Conservation (phyloP, 2,329 filamentous ascomycete species). For the Allantophomopsis cytisporea region DNA sequence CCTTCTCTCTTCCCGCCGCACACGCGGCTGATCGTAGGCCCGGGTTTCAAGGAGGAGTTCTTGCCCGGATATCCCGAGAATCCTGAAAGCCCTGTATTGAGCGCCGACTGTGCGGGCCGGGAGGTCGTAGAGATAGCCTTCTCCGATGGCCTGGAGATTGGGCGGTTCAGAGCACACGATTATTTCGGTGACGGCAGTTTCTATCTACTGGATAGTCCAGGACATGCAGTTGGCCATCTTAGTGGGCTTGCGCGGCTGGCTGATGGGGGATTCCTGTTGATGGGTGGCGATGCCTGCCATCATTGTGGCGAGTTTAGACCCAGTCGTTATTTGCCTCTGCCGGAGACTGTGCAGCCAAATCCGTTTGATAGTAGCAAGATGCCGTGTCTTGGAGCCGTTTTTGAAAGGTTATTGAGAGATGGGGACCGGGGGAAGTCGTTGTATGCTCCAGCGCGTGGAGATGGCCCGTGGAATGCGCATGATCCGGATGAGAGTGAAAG, state of each 20-base stretch:
- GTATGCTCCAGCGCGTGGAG: conserved; percentile 13
- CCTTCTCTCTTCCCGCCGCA: conserved; percentile 25
- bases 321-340: conserved; percentile 24
- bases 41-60: conserved; percentile 26
- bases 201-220: conserved; percentile 37
- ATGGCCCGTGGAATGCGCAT: conserved; percentile 6
- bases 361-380: conserved; percentile 18
- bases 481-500: conserved; percentile 18
- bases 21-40: conserved; percentile 30
- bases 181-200: conserved; percentile 41
- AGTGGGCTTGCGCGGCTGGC: conserved; percentile 31
- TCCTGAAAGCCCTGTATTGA: conserved; percentile 21
- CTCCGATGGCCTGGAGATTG: conserved; percentile 23
- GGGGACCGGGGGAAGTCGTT: conserved; percentile 17
- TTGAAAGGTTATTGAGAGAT: conserved; percentile 22
- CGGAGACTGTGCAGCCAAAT: conserved; percentile 21
- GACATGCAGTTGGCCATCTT: conserved; percentile 35
- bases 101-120: conserved; percentile 24
- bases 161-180: conserved; percentile 31
- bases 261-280: conserved; percentile 27
- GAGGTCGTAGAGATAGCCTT: conserved; percentile 20
- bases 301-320: conserved; percentile 31
- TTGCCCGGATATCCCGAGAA: conserved; percentile 29
- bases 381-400: conserved; percentile 25
- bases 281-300: conserved; percentile 34